Evolutionary conservation across 139 green algal genomes (phyloP).

Genomic region (Pleodorina starrii): DNA sequence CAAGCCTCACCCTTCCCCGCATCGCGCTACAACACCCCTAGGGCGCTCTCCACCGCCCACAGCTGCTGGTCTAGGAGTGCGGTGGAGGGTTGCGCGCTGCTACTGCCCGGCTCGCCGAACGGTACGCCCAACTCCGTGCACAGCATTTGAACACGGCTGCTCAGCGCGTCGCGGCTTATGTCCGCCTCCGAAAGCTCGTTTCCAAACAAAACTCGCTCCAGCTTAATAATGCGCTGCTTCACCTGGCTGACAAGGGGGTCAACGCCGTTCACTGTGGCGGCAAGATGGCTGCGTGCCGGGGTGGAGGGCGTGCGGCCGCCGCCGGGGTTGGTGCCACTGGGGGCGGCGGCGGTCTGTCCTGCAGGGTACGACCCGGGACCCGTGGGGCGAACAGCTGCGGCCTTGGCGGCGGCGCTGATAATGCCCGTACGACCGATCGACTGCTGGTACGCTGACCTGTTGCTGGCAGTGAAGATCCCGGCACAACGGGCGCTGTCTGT

Average conservation of each 20-base stretch:
- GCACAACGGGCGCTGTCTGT: neutral
- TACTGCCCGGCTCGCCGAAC: conserved; percentile 18
- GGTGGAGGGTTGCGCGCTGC: neutral
- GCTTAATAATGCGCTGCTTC: conserved; percentile 48
- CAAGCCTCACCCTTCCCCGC: too few relatives aligned
- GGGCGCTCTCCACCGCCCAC: conserved; percentile 21
- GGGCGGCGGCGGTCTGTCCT: too few relatives aligned
- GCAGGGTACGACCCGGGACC: too few relatives aligned
- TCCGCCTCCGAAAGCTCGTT: conserved; percentile 44
- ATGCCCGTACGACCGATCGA: neutral
- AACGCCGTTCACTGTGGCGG: neutral
- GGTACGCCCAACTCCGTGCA: conserved; percentile 37
- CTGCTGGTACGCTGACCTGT: neutral
- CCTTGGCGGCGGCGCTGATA: neutral
- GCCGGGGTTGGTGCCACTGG: neutral
- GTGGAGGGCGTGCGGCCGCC: neutral
- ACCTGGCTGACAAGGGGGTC: neutral
- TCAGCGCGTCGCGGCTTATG: conserved; percentile 26
- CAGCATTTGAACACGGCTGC: conserved; percentile 23
- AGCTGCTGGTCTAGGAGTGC: conserved; percentile 32
- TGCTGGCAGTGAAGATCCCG: neutral
- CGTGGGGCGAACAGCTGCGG: neutral
- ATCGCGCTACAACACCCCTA: neutral
- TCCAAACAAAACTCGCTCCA: conserved; percentile 31
- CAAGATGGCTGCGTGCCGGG: neutral